Evolutionary conservation across 163 green algal species (phyloP).

Genomic region (Chloroidium sp.): DNA sequence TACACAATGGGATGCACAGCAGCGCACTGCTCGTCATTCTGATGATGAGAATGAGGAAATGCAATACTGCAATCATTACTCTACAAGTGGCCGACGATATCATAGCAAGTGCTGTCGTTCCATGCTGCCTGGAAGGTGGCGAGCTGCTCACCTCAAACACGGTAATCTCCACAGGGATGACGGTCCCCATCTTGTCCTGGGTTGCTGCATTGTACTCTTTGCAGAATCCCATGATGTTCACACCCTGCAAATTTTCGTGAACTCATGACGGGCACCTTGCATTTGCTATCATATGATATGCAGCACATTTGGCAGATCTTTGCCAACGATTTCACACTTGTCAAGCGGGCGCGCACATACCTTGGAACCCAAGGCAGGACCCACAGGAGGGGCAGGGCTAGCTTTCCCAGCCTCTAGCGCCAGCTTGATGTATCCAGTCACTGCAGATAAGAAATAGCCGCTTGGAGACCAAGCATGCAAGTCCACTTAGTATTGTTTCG

Average conservation of each 20-base stretch:
- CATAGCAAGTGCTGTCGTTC: neutral
- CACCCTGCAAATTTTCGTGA: slow-evolving; percentile 55
- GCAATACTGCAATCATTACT: neutral
- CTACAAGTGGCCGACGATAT: neutral
- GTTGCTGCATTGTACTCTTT: slow-evolving; percentile 99
- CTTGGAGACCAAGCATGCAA: neutral
- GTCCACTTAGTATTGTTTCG: neutral
- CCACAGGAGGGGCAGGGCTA: slow-evolving; percentile 92
- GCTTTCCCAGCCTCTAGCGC: slow-evolving; percentile 95
- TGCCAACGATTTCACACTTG: neutral
- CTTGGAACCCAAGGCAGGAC: slow-evolving; percentile 91
- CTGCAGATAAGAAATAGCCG: slow-evolving; percentile 31
- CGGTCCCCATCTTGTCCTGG: slow-evolving; percentile 87
- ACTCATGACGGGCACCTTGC: no score
- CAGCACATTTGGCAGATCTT: no score
- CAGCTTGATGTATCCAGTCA: slow-evolving; percentile 94
- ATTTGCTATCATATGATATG: no score
- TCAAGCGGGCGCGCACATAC: slow-evolving; percentile 20
- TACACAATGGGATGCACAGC: no score
- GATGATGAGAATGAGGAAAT: no score
- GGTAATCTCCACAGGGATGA: slow-evolving; percentile 99
- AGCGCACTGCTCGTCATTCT: no score
- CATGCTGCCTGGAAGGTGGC: slow-evolving; percentile 2
- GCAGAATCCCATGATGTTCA: slow-evolving; percentile 99
- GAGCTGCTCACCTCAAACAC: slow-evolving; percentile 79